These are phyloP conservation scores for Sergeia podlipaevii DNA, from an alignment of 208 protist genomes.

Conservation along the genomic window DNA sequence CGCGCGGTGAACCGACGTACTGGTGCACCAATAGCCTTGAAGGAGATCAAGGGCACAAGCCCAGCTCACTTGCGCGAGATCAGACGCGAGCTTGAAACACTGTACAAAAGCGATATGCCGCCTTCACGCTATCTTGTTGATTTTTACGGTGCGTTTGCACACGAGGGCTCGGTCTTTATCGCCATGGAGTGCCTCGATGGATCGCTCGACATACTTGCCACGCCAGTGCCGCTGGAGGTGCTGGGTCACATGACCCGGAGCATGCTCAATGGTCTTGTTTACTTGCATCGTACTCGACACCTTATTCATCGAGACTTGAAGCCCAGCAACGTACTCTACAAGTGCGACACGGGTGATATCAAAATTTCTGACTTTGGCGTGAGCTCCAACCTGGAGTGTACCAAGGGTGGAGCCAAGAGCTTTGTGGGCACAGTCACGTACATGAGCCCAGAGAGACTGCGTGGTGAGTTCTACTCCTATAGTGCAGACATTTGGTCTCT, in stretches of 20 bases:
- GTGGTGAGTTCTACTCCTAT: slow-evolving; percentile 88
- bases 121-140: slow-evolving; percentile 54
- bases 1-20: slow-evolving; percentile 56
- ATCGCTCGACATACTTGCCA: slow-evolving; percentile 63
- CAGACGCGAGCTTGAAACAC: slow-evolving; percentile 75
- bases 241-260: slow-evolving; percentile 67
- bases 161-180: slow-evolving; percentile 89
- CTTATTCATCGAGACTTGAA: slow-evolving; percentile 97
- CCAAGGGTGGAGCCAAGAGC: slow-evolving; percentile 74
- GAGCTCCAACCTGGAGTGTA: slow-evolving; percentile 84
- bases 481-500: slow-evolving; percentile 92
- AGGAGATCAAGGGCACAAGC: slow-evolving; percentile 86
- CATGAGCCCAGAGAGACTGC: slow-evolving; percentile 93
- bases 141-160: slow-evolving; percentile 86
- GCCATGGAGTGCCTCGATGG: slow-evolving; percentile 91
- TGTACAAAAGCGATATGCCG: slow-evolving; percentile 42
- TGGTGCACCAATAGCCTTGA: slow-evolving; percentile 60
- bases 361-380: slow-evolving; percentile 96
- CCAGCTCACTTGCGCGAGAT: slow-evolving; percentile 75
- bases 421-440: slow-evolving; percentile 94
- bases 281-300: slow-evolving; percentile 85
- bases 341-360: slow-evolving; percentile 55
- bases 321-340: slow-evolving; percentile 97
- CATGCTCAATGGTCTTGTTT: slow-evolving; percentile 80
- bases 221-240: slow-evolving; percentile 45